These are phyloP conservation scores for Lactarius quietus DNA, from an alignment of 768 basidiomycete genomes.

Conservation along the genomic window DNA sequence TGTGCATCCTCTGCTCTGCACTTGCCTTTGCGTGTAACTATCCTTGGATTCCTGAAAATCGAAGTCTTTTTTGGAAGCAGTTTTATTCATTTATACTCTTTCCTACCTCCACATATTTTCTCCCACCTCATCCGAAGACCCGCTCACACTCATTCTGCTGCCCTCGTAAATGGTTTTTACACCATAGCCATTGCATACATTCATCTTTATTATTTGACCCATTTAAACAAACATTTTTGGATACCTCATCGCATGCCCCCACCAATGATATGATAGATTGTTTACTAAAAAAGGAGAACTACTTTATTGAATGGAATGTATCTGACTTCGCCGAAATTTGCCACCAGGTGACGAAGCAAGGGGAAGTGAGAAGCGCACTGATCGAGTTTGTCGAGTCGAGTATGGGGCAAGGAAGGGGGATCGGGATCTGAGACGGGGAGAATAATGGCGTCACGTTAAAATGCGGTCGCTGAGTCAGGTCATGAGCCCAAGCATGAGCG, in stretches of 20 bases:
- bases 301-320: slow-evolving; percentile 18
- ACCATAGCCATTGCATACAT: slow-evolving; percentile 21
- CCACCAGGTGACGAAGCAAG: background rate
- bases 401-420: slow-evolving; percentile 20
- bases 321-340: slow-evolving; percentile 1
- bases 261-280: slow-evolving; percentile 20
- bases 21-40: background rate
- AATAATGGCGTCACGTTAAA: slow-evolving; percentile 22
- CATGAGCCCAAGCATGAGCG: slow-evolving; percentile 2
- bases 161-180: slow-evolving; percentile 13
- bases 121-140: background rate
- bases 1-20: background rate
- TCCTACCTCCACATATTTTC: background rate
- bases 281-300: slow-evolving; percentile 11
- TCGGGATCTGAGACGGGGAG: slow-evolving; percentile 22
- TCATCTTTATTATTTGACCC: slow-evolving; percentile 18
- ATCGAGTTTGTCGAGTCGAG: slow-evolving; percentile 6
- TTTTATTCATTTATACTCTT: background rate
- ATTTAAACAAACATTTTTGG: slow-evolving; percentile 23
- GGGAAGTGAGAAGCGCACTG: background rate
- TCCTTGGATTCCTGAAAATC: background rate
- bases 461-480: slow-evolving; percentile 20
- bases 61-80: background rate
- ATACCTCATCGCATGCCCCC: slow-evolving; percentile 25
- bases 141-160: slow-evolving; percentile 12